Conservation (phyloP, 1,284 basidiomycete species). For the Megacollybia platyphylla region DNA sequence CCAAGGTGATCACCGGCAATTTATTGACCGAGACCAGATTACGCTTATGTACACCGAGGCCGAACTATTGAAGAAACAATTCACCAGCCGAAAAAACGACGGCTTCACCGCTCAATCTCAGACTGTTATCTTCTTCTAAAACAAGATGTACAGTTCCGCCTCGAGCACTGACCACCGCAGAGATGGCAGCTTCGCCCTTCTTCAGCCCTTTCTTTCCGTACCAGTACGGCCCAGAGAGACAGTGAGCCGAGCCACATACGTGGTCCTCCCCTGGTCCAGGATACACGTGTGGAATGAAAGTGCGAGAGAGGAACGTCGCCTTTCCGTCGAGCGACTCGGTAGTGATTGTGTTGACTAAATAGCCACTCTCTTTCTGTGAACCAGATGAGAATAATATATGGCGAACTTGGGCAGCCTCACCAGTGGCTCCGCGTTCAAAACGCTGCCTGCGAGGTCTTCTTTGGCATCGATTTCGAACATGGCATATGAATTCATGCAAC, state of each 20-base stretch:
- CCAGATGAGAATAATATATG: background rate
- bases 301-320: constrained; percentile 34
- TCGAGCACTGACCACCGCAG: constrained; percentile 37
- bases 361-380: constrained; percentile 17
- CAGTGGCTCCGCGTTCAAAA: constrained; percentile 20
- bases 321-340: constrained; percentile 18
- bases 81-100: background rate
- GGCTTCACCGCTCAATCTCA: background rate
- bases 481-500: constrained; percentile 20
- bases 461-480: constrained; percentile 30
- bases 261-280: constrained; percentile 32
- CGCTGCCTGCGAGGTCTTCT: constrained; percentile 23
- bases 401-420: constrained; percentile 18
- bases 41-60: too few relatives aligned
- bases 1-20: too few relatives aligned
- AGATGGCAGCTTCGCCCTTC: constrained; percentile 19
- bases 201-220: constrained; percentile 19
- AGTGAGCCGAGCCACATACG: constrained; percentile 47
- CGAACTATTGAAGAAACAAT: too few relatives aligned
- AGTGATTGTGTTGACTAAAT: constrained; percentile 24
- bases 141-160: constrained; percentile 33
- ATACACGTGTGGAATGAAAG: constrained; percentile 29
- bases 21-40: too few relatives aligned
- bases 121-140: constrained; percentile 17
- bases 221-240: constrained; percentile 40